Base-by-base conservation (phyloP, 2,329 filamentous ascomycete genomes). In the Whalleya microplaca region DNA sequence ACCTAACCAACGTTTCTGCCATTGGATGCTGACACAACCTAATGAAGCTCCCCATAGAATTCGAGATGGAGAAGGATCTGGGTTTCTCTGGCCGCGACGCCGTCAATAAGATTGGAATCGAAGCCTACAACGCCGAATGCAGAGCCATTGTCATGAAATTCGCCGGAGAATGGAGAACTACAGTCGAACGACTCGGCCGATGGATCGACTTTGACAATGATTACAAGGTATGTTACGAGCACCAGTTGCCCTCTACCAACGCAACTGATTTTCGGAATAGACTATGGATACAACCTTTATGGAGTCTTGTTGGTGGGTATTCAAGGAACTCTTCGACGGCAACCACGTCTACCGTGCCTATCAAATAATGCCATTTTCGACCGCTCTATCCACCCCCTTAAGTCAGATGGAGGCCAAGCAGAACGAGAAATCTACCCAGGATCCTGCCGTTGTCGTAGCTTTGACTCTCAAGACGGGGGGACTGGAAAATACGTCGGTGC, bases 131-230 rank as follows among this genome's bases (percentile, higher is more conserved):
- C 72, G 88, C 85, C 60, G 91, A 96, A 77, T 98, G 94, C 74
- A 85, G 89, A 59, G 87, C 91, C 61, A 96, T 97, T 73, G 94
- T 97, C 65, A 96, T 97, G 91, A 85, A 90, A 68, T 97, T 90
- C 72, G 86, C 92, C 10, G 75, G 81, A 16, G 94, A 97, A 73
- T 98, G 94, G 94, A 85, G 92, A 68, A 78, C 86, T 61, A 96
- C 92, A 21, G 90, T 97, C 67, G 92, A 96, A 70, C 83, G 94
- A 59, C 77, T 98, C 41, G 94, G 94, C 54, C 88, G 94, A 55
- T 98, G 94, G 94, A 95, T 97, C 68, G 94, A 97, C 75, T 97
- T 98, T 67, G 94, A 98, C 75, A 95, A 96, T 67, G 92, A 97
- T 73, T 97, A 96, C 80, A 96, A 96, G 85, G 87, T 87, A 69